Conservation (phyloP, 1,139 yeast species). For the Hyphopichia buzzinii region DNA sequence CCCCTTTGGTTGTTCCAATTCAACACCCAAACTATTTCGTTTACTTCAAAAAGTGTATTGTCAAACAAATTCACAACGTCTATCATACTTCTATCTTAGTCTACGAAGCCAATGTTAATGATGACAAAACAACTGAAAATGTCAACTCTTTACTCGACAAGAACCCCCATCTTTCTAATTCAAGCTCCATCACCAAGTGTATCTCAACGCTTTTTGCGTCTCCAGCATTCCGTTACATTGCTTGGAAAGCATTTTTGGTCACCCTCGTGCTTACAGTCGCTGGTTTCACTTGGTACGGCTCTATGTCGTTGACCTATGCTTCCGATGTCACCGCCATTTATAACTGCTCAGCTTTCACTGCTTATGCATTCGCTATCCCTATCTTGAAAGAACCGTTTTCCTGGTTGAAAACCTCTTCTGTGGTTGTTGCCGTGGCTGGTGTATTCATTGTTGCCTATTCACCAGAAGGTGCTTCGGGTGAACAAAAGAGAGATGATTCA, state of each 20-base stretch:
- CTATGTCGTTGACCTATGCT: conserved; percentile 79
- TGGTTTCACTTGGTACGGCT: conserved; percentile 83
- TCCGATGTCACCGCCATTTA: conserved; percentile 88
- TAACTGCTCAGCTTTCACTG: conserved; percentile 87
- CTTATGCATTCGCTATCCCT: conserved; percentile 81
- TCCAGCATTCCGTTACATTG: conserved; percentile 49
- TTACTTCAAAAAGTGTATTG: conserved; percentile 43
- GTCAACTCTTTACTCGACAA: conserved; percentile 36
- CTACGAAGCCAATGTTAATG: conserved; percentile 40
- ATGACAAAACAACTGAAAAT: conserved; percentile 35
- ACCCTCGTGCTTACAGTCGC: conserved; percentile 67
- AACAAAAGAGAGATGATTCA: conserved; percentile 10
- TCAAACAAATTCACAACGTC: conserved; percentile 50
- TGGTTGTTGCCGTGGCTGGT: conserved; percentile 67
- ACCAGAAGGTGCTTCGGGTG: conserved; percentile 35
- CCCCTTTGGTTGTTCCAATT: conserved; percentile 10
- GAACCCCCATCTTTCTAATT: conserved; percentile 41
- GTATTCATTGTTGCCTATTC: conserved; percentile 80
- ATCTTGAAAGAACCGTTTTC: conserved; percentile 65
- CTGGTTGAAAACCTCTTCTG: conserved; percentile 66
- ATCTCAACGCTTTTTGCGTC: conserved; percentile 37
- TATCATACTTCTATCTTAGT: conserved; percentile 51
- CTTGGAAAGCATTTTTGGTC: conserved; percentile 42
- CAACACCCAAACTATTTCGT: conserved; percentile 18
- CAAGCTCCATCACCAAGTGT: conserved; percentile 37